These are phyloP conservation scores for Xylaria nigripes DNA, from an alignment of 495 filamentous ascomycete genomes.

Conservation along the genomic window DNA sequence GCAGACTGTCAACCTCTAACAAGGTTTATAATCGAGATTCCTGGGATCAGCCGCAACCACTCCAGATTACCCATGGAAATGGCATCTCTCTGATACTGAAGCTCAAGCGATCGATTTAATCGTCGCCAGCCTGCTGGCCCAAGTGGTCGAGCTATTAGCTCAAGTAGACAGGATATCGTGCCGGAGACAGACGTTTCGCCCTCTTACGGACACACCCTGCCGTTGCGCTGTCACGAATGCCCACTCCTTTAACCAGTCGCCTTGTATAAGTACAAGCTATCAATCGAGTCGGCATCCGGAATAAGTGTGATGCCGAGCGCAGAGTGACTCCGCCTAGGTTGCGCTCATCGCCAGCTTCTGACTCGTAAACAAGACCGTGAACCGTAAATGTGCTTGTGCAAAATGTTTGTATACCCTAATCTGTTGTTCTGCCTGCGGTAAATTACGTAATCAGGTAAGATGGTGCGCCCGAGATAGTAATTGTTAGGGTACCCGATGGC, in stretches of 20 bases:
- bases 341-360: constrained; percentile 37
- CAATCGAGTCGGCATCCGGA: neutral
- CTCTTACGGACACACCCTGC: neutral
- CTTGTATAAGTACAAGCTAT: neutral
- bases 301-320: neutral
- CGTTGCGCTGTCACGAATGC: neutral
- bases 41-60: neutral
- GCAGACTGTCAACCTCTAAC: neutral
- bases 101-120: constrained; percentile 65
- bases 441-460: constrained; percentile 45
- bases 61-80: constrained; percentile 46
- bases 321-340: constrained; percentile 35
- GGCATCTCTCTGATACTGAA: constrained; percentile 55
- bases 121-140: constrained; percentile 42
- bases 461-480: constrained; percentile 37
- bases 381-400: constrained; percentile 29
- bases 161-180: constrained; percentile 37
- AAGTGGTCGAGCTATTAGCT: constrained; percentile 37
- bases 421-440: constrained; percentile 61
- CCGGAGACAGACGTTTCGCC: neutral
- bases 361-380: constrained; percentile 45
- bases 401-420: constrained; percentile 62
- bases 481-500: constrained; percentile 48
- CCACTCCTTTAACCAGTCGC: neutral
- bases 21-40: neutral